These are phyloP conservation scores for Calonectria naviculata DNA, from an alignment of 2,329 filamentous ascomycete species.

Conservation along the genomic window DNA sequence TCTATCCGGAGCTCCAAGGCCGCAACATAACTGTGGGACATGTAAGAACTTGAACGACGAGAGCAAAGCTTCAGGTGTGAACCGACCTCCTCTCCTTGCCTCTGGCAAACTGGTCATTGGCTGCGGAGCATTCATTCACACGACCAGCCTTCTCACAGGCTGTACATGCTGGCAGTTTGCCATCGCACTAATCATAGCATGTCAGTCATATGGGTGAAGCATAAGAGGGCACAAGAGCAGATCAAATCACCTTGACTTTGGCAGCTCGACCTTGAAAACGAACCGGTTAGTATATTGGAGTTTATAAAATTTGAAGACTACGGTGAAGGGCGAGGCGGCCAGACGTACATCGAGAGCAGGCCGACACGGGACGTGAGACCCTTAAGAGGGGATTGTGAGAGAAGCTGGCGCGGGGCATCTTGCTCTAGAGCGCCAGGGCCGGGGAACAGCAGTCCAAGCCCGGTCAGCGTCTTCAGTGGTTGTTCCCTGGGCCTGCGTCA, in stretches of 20 bases:
- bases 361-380: constrained; percentile 83
- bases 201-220: constrained; percentile 17
- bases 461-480: background rate
- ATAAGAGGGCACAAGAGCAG: background rate
- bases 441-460: background rate
- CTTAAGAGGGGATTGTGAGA: constrained; percentile 70
- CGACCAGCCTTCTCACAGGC: constrained; percentile 94
- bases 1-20: constrained; percentile 94
- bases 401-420: constrained; percentile 60
- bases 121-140: constrained; percentile 88
- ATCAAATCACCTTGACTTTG: constrained; percentile 80
- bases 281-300: constrained; percentile 20
- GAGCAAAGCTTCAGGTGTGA: background rate
- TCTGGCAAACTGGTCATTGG: constrained; percentile 94
- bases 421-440: constrained; percentile 17
- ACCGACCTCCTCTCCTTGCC: constrained; percentile 89
- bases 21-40: constrained; percentile 80
- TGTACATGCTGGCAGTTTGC: constrained; percentile 93
- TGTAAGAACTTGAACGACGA: constrained; percentile 17
- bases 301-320: background rate
- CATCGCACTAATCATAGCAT: constrained; percentile 76
- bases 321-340: constrained; percentile 1
- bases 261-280: constrained; percentile 75
- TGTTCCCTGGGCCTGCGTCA: background rate
- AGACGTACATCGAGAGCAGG: constrained; percentile 77